Conservation (phyloP, 352 stramenopile genomes). For the Globisporangium okanoganense region DNA sequence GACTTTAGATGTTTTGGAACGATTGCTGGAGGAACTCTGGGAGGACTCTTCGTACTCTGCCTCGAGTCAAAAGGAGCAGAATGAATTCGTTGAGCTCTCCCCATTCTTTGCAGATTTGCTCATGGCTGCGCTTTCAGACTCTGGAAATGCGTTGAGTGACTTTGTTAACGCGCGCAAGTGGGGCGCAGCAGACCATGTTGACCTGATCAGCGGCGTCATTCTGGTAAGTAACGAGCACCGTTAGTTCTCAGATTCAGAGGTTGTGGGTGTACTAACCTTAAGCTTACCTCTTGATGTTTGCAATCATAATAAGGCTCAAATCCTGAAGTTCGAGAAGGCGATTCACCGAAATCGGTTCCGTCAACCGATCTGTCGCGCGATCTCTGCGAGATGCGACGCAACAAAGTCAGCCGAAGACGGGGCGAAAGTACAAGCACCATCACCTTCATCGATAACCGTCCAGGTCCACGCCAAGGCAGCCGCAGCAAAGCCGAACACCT, state of each 20-base stretch:
- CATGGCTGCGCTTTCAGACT: neutral
- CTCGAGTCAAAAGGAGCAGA: neutral
- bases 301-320: constrained; percentile 21
- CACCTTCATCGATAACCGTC: neutral
- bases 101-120: constrained; percentile 15
- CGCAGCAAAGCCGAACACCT: constrained; percentile 2
- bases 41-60: constrained; percentile 2
- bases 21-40: constrained; percentile 33
- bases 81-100: constrained; percentile 31
- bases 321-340: constrained; percentile 55
- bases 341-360: constrained; percentile 58
- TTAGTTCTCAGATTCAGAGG: neutral
- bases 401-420: neutral
- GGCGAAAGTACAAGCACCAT: neutral
- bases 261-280: neutral
- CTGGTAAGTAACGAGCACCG: constrained; percentile 22
- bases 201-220: constrained; percentile 42
- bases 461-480: neutral
- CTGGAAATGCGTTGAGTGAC: constrained; percentile 11
- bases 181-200: constrained; percentile 19
- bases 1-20: constrained; percentile 27
- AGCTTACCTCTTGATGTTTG: constrained; percentile 1
- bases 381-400: constrained; percentile 17
- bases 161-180: constrained; percentile 19
- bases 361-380: constrained; percentile 29